Conservation (phyloP, 192 early-diverging fungal species). For the Paraglomus brasilianum region DNA sequence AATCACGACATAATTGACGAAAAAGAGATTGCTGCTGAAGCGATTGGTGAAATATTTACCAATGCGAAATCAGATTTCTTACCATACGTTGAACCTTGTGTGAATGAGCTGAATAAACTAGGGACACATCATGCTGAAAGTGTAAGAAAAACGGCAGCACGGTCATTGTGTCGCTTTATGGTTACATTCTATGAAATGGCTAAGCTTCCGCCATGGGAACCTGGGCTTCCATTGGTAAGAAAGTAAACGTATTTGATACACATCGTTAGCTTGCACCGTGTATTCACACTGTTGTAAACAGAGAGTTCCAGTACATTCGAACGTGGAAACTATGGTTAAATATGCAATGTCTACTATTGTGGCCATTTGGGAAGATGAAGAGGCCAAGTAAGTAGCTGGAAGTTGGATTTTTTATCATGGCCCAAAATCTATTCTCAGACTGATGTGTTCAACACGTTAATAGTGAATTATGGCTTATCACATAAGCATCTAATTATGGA, state of each 20-base stretch:
- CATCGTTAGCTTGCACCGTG: not conserved
- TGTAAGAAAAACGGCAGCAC: slow-evolving; percentile 75
- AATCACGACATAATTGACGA: slow-evolving; percentile 86
- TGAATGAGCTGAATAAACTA: slow-evolving; percentile 65
- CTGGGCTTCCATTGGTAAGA: slow-evolving; percentile 66
- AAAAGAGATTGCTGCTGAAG: slow-evolving; percentile 90
- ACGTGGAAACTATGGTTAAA: slow-evolving; percentile 68
- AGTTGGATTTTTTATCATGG: slow-evolving; percentile 1
- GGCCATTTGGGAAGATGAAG: slow-evolving; percentile 75
- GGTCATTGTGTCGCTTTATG: slow-evolving; percentile 73
- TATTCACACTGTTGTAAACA: slow-evolving; percentile 32
- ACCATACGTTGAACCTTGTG: slow-evolving; percentile 76
- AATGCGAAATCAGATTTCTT: slow-evolving; percentile 72
- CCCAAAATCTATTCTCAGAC: not conserved
- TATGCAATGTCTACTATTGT: slow-evolving; percentile 71
- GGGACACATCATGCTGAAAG: slow-evolving; percentile 78
- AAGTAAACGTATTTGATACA: slow-evolving; percentile 6
- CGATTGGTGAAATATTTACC: slow-evolving; percentile 83
- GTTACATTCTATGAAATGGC: slow-evolving; percentile 76
- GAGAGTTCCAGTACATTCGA: slow-evolving; percentile 69
- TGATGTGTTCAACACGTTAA: not conserved
- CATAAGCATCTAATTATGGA: slow-evolving; percentile 34
- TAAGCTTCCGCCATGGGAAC: slow-evolving; percentile 63
- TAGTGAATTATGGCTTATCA: not conserved
- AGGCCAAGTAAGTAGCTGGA: slow-evolving; percentile 57